Percentiles rank a stretch among this genome's conserved stretches.
These are phyloP conservation scores for Wallacemonas sp. DNA, from an alignment of 208 protist genomes.

Conservation along the genomic window DNA sequence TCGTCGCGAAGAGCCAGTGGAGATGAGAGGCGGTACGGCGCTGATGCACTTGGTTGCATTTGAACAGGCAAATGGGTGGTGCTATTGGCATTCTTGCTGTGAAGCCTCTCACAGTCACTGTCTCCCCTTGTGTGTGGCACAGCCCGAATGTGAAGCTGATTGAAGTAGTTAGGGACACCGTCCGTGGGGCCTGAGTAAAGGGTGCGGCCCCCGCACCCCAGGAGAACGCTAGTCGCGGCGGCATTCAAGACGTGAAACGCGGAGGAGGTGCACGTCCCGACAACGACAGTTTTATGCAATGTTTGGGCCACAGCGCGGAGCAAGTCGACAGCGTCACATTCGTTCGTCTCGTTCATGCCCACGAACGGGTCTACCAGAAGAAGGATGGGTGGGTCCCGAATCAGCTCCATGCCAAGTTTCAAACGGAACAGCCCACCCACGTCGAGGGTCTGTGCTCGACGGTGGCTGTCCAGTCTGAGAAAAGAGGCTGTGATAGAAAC, in stretches of 20 bases:
- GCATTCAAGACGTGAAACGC: conserved; percentile 33
- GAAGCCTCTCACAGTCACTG: too few species aligned
- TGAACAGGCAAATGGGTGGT: background rate
- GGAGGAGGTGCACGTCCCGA: conserved; percentile 26
- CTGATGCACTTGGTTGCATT: background rate
- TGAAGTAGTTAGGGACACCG: conserved; percentile 43
- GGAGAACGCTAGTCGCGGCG: conserved; percentile 37
- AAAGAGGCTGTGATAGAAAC: conserved; percentile 33
- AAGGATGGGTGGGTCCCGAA: conserved; percentile 51
- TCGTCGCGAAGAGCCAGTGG: background rate
- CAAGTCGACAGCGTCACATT: conserved; percentile 20
- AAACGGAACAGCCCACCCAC: conserved; percentile 42
- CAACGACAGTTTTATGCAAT: conserved; percentile 53
- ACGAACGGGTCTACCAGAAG: conserved; percentile 41
- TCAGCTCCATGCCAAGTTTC: conserved; percentile 57
- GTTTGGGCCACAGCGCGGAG: conserved; percentile 30
- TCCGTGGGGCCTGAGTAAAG: conserved; percentile 44
- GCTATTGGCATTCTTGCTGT: background rate
- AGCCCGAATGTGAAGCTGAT: conserved; percentile 28
- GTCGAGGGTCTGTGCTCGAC: conserved; percentile 24
- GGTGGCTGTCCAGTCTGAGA: conserved; percentile 29
- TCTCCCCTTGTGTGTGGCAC: background rate
- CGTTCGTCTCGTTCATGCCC: conserved; percentile 19
- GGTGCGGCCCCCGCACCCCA: conserved; percentile 31
- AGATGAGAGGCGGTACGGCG: conserved; percentile 8